A percentile compares a stretch with the other conserved stretches of the same genome.
Evolutionary conservation across 352 stramenopile species (phyloP).

Genomic region (Globisporangium carolinianum): DNA sequence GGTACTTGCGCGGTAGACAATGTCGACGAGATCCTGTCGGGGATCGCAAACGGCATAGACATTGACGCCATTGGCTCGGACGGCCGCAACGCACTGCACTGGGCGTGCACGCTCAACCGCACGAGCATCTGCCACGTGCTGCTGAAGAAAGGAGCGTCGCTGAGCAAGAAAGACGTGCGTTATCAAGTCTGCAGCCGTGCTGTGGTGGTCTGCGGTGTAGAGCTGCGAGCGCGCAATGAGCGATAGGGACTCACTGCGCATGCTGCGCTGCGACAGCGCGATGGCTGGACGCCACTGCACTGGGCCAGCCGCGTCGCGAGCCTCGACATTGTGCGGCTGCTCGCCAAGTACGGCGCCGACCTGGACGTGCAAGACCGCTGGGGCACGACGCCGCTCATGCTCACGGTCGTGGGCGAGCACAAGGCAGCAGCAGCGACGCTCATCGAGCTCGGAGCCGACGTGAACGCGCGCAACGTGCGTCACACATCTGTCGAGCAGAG

Average conservation of each 20-base stretch:
- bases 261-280: slow-evolving; percentile 21
- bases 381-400: slow-evolving; percentile 74
- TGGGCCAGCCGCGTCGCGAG: slow-evolving; percentile 74
- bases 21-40: slow-evolving; percentile 60
- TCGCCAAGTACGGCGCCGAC: slow-evolving; percentile 71
- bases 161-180: slow-evolving; percentile 73
- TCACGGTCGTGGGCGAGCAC: slow-evolving; percentile 69
- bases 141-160: slow-evolving; percentile 69
- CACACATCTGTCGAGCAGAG: neutral
- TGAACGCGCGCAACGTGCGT: slow-evolving; percentile 63
- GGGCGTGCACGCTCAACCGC: slow-evolving; percentile 67
- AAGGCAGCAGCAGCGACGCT: slow-evolving; percentile 44
- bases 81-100: slow-evolving; percentile 74
- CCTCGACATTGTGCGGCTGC: slow-evolving; percentile 64
- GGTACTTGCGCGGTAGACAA: slow-evolving; percentile 30
- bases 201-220: neutral
- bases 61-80: slow-evolving; percentile 71
- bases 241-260: too few relatives aligned
- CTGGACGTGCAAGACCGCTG: slow-evolving; percentile 70
- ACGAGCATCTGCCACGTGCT: slow-evolving; percentile 76
- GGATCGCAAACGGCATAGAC: slow-evolving; percentile 65
- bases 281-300: slow-evolving; percentile 72
- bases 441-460: slow-evolving; percentile 64
- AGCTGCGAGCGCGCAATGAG: too few relatives aligned
- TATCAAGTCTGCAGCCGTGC: neutral